Percentiles rank a stretch among this genome's conserved stretches.
Conservation (phyloP, 495 filamentous ascomycete genomes). For the Penicillium fimorum region DNA sequence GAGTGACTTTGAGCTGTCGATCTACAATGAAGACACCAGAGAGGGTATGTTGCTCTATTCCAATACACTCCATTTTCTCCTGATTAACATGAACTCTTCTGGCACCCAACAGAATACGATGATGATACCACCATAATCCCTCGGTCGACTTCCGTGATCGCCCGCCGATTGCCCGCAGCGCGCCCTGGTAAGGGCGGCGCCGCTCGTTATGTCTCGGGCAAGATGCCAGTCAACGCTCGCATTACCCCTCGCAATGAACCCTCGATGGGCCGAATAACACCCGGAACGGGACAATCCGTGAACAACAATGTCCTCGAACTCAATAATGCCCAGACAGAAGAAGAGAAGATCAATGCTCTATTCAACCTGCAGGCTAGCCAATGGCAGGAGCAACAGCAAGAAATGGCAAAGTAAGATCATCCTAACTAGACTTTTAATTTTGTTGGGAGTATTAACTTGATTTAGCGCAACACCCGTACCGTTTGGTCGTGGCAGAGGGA, state of each 20-base stretch:
- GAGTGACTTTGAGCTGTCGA: conserved; percentile 92
- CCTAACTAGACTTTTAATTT: background rate
- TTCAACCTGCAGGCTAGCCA: conserved; percentile 80
- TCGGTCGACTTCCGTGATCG: conserved; percentile 89
- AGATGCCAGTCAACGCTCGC: conserved; percentile 89
- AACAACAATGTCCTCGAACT: conserved; percentile 59
- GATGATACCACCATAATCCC: conserved; percentile 96
- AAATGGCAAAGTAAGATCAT: conserved; percentile 82
- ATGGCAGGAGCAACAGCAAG: conserved; percentile 84
- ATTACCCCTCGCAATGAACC: conserved; percentile 73
- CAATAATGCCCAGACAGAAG: conserved; percentile 76
- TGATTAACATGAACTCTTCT: background rate
- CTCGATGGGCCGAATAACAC: conserved; percentile 47
- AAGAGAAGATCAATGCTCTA: conserved; percentile 87
- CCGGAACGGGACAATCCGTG: conserved; percentile 40
- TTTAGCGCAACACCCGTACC: conserved; percentile 64
- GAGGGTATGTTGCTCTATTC: conserved; percentile 62
- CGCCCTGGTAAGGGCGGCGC: conserved; percentile 81
- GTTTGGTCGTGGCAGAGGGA: conserved; percentile 54
- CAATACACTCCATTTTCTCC: background rate
- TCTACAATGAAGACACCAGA: conserved; percentile 84
- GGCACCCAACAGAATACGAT: conserved; percentile 71
- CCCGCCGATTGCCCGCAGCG: conserved; percentile 77
- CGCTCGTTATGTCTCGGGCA: conserved; percentile 93
- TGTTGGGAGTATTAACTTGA: conserved; percentile 35